A percentile compares a stretch with the other conserved stretches of the same genome.
These are phyloP conservation scores for Rhodotorula sp. DNA, from an alignment of 1,284 basidiomycete species.

Conservation along the genomic window DNA sequence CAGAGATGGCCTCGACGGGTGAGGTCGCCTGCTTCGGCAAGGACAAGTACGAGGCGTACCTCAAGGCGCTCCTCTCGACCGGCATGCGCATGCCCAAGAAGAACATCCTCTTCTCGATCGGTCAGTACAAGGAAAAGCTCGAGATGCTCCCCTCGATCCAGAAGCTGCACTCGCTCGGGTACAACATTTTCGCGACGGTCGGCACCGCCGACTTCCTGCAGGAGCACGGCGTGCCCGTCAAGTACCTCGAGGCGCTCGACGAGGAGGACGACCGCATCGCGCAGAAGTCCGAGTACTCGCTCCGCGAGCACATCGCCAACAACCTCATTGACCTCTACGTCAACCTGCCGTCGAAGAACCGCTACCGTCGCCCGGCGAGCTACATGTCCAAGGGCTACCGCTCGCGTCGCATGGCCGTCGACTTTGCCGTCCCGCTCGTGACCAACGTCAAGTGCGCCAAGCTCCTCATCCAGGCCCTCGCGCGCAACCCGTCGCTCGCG, in stretches of 20 bases:
- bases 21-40: conserved; percentile 98
- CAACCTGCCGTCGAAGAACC: conserved; percentile 97
- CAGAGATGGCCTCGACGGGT: conserved; percentile 98
- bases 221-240: conserved; percentile 65
- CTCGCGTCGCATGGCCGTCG: conserved; percentile 98
- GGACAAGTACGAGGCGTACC: conserved; percentile 97
- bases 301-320: conserved; percentile 91
- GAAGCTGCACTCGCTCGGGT: conserved; percentile 90
- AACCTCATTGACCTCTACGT: conserved; percentile 99
- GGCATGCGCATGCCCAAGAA: conserved; percentile 93
- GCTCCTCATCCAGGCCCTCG: conserved; percentile 90
- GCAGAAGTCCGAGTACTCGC: conserved; percentile 92
- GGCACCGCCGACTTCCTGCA: conserved; percentile 95
- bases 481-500: conserved; percentile 79
- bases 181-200: conserved; percentile 94
- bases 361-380: conserved; percentile 93
- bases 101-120: conserved; percentile 91
- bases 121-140: conserved; percentile 96
- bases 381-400: conserved; percentile 97
- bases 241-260: conserved; percentile 88
- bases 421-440: conserved; percentile 94
- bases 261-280: conserved; percentile 63
- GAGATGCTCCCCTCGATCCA: conserved; percentile 96
- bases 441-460: conserved; percentile 99
- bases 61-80: conserved; percentile 94